Base-by-base conservation (phyloP, 78 protist genomes). In the Diacronema lutheri region DNA sequence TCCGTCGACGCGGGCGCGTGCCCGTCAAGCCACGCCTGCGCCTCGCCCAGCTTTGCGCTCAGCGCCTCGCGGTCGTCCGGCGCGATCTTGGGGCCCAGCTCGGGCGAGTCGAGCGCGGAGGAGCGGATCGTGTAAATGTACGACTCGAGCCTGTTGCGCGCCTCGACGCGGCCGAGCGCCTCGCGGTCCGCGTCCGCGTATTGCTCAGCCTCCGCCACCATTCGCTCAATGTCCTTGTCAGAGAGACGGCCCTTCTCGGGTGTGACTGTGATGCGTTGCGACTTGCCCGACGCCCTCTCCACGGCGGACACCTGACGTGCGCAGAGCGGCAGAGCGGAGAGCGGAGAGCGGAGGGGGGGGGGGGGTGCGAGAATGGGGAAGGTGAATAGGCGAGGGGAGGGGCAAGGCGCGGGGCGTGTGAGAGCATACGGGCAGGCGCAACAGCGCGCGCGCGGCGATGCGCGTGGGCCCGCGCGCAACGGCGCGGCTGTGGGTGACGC, bases 261-360 rank as follows among this genome's bases (percentile, higher is more conserved):
- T 7, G 50, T 44, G 50, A 44, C 50, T 3, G 7, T 7, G 50
- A 44, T 44, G 16, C 7, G 3, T 85, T 91, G 88, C 88, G 85
- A 90, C 93, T 96, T 92, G 92, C 95, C 95, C n/a, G 99, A 95
- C 65, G 97, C 98, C 93, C 96, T 94, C 93, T 99, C 99, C 79
- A 85, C 66, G 83, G 98, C 99, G 23, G 92, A 60, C 60, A 97
- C 99, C n/a, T n/a, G n/a, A n/a, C n/a, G n/a, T n/a, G n/a, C n/a
- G n/a, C n/a, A n/a, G n/a, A n/a, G n/a, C n/a, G n/a, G n/a, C n/a
- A n/a, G n/a, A n/a, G n/a, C n/a, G n/a, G n/a, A n/a, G n/a, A n/a
- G n/a, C n/a, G n/a, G n/a, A n/a, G n/a, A n/a, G n/a, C n/a, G n/a
- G n/a, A n/a, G n/a, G n/a, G n/a, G n/a, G n/a, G n/a, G n/a, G n/a